phyloP scores from a whole-genome alignment of 2,329 filamentous ascomycete genomes.

The Nemania sp. region DNA sequence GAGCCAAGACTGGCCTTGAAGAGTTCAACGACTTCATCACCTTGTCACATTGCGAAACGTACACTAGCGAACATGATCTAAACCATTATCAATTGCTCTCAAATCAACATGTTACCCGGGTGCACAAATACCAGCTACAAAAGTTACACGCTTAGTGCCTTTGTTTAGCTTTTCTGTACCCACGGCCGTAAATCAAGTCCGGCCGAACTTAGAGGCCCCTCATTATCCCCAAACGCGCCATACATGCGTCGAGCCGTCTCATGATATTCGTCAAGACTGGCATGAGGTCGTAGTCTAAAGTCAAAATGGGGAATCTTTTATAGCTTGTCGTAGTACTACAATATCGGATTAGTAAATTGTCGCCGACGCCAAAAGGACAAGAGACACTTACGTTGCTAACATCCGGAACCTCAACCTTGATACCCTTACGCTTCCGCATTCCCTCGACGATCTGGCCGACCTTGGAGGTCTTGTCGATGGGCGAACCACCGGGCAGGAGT shows the following conservation, averaged over 20 bases:
- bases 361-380: neutral
- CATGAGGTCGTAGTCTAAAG: slow-evolving; percentile 53
- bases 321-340: slow-evolving; percentile 98
- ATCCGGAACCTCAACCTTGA: slow-evolving; percentile 93
- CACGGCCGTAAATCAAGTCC: slow-evolving; percentile 39
- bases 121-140: slow-evolving; percentile 39
- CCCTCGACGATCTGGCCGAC: slow-evolving; percentile 80
- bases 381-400: slow-evolving; percentile 85
- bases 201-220: slow-evolving; percentile 34
- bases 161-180: slow-evolving; percentile 42
- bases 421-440: slow-evolving; percentile 99
- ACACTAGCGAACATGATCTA: slow-evolving; percentile 17
- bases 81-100: slow-evolving; percentile 39
- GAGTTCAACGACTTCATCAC: neutral
- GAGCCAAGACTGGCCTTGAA: no score
- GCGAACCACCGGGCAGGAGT: slow-evolving; percentile 89
- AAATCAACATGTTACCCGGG: slow-evolving; percentile 39
- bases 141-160: slow-evolving; percentile 36
- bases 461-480: slow-evolving; percentile 81
- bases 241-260: slow-evolving; percentile 45
- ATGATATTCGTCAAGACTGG: slow-evolving; percentile 48
- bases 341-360: slow-evolving; percentile 46
- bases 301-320: slow-evolving; percentile 61
- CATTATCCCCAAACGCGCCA: slow-evolving; percentile 33
- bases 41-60: neutral